Evolutionary conservation across 345 rosid genomes (phyloP), one percentile per base, ranked within the genome.

Genomic region (Eucalyptus polybractea): DNA sequence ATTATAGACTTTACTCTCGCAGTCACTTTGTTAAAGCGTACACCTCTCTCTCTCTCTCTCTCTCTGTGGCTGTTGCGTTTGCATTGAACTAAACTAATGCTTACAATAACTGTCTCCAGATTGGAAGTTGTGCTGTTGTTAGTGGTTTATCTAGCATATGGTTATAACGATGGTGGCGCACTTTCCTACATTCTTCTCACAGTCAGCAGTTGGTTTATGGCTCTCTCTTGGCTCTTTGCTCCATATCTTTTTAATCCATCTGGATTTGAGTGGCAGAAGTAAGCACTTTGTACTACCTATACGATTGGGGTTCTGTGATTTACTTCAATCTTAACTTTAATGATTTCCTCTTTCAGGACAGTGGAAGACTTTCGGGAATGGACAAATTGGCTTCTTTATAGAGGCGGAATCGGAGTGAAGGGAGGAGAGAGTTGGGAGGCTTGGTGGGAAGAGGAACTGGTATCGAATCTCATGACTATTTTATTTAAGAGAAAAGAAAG

Each of bases 341-440:
- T 90, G 50, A 80, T 91, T 90, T 88, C 90, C 87, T 29, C 69
- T 88, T 42, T 47, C 80, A 97, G 99, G 96, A 93, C 94, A 13
- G 99, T 98, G 89, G 98, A 97, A 93, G 99, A 98, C 93, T 98
- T 98, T 92, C 93, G 95, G 91, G 99, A 98, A 89, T 98, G 99
- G 99, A 98, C 99, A 89, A 97, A 97, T 90, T 98, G 99, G 99
- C 99, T 98, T 90, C 93, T 98, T 67, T 98, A 98, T 91, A 94
- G 98, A 94, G 99, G 99, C 88, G 99, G 99, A 91, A 97, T 98
- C 89, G 99, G 99, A 88, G 99, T 98, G 44, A 98, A 96, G 93
- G 99, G 99, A 90, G 98, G 90, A 89, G 98, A 98, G 92, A 98
- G 99, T 92, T 98, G 99, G 99, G 99, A 98, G 93, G 98, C 99